Evolutionary conservation across 2,329 filamentous ascomycete species (phyloP).

Genomic region (Talaromyces pinophilus): DNA sequence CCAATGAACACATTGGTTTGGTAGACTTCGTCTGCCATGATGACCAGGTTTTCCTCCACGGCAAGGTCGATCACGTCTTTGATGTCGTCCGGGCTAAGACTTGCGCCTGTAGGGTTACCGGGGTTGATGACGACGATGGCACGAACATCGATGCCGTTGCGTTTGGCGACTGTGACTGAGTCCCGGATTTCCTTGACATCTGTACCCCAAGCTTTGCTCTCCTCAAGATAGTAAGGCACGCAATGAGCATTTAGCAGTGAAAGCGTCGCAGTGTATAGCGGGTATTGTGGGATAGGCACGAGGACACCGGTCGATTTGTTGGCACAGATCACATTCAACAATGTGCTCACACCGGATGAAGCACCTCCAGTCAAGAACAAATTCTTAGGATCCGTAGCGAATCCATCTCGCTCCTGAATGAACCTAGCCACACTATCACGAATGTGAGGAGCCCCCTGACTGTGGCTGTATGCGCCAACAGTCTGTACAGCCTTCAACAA

Average conservation of each 20-base stretch:
- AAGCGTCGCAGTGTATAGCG: slow-evolving; percentile 92
- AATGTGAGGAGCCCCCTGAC: slow-evolving; percentile 82
- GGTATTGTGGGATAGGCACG: slow-evolving; percentile 96
- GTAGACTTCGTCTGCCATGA: slow-evolving; percentile 97
- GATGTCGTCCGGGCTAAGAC: slow-evolving; percentile 75
- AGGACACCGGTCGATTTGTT: slow-evolving; percentile 76
- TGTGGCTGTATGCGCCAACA: slow-evolving; percentile 95
- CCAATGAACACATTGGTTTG: slow-evolving; percentile 98
- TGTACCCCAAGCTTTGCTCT: slow-evolving; percentile 83
- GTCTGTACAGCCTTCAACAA: slow-evolving; percentile 82
- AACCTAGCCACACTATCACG: slow-evolving; percentile 88
- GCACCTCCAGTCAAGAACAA: slow-evolving; percentile 92
- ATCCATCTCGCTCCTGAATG: slow-evolving; percentile 89
- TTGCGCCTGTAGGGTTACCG: slow-evolving; percentile 93
- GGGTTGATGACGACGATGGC: slow-evolving; percentile 98
- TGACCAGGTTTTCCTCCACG: slow-evolving; percentile 77
- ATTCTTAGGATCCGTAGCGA: slow-evolving; percentile 73
- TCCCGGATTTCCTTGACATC: slow-evolving; percentile 75
- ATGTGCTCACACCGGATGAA: slow-evolving; percentile 90
- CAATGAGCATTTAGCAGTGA: slow-evolving; percentile 79
- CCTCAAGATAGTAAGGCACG: slow-evolving; percentile 93
- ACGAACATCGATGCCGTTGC: slow-evolving; percentile 79
- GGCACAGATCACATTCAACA: slow-evolving; percentile 85
- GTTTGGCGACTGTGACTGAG: slow-evolving; percentile 72
- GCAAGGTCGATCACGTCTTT: slow-evolving; percentile 84